phyloP scores from a whole-genome alignment of 169 alveolate genomes.

The Eimeria brunetti region DNA sequence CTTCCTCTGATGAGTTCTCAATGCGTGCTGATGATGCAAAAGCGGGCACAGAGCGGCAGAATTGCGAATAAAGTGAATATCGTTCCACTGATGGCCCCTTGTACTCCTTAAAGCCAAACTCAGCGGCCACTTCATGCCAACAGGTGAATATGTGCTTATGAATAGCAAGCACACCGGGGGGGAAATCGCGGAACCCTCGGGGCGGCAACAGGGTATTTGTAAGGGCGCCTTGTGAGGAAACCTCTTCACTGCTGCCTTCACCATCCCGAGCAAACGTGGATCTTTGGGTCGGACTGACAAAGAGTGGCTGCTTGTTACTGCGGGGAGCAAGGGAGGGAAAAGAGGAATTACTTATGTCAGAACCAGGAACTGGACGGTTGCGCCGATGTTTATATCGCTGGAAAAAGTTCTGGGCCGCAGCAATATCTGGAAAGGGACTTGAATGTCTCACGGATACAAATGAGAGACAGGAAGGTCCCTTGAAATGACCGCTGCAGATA shows the following conservation, averaged over 20 bases:
- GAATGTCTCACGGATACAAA: background rate
- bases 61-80: constrained; percentile 66
- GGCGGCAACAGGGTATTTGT: constrained; percentile 43
- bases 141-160: constrained; percentile 51
- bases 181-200: constrained; percentile 76
- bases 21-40: background rate
- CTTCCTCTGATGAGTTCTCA: background rate
- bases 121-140: constrained; percentile 76
- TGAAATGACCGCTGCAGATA: too few species aligned
- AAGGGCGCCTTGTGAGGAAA: background rate
- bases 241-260: background rate
- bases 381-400: too few species aligned
- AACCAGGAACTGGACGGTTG: background rate
- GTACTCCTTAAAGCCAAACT: constrained; percentile 80
- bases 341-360: background rate
- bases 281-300: background rate
- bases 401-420: background rate
- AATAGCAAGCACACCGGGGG: constrained; percentile 36
- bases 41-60: background rate
- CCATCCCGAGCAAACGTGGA: background rate
- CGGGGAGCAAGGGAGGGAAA: background rate
- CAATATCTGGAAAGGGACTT: background rate
- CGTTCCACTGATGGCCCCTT: constrained; percentile 80
- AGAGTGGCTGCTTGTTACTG: background rate
- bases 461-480: background rate